Conservation (phyloP, 768 basidiomycete genomes). For the Boletus vermiculosoides region DNA sequence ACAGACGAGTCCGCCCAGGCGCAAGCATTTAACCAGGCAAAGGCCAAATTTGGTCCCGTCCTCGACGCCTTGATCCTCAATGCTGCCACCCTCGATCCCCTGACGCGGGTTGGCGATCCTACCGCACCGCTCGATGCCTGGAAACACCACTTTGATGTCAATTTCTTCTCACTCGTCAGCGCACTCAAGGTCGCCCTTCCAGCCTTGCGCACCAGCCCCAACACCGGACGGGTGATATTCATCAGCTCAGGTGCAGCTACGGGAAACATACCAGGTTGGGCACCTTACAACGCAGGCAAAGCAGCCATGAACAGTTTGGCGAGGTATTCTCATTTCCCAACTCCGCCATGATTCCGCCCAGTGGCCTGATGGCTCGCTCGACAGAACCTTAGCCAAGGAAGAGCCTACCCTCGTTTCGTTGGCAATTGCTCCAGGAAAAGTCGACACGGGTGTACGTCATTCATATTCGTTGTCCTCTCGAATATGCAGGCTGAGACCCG, state of each 20-base stretch:
- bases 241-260: slow-evolving; percentile 85
- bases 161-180: slow-evolving; percentile 81
- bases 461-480: neutral
- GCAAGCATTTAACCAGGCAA: slow-evolving; percentile 54
- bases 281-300: slow-evolving; percentile 78
- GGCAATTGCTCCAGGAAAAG: slow-evolving; percentile 84
- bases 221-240: slow-evolving; percentile 70
- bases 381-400: slow-evolving; percentile 80
- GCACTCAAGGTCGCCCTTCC: slow-evolving; percentile 69
- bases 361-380: slow-evolving; percentile 3
- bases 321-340: slow-evolving; percentile 44
- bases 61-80: slow-evolving; percentile 78
- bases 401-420: slow-evolving; percentile 74
- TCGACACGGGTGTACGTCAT: slow-evolving; percentile 70
- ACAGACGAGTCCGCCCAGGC: slow-evolving; percentile 54
- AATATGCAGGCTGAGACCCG: neutral
- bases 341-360: neutral
- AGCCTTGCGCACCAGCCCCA: slow-evolving; percentile 56
- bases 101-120: slow-evolving; percentile 55
- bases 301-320: slow-evolving; percentile 88
- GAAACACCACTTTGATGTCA: slow-evolving; percentile 78
- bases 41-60: slow-evolving; percentile 56
- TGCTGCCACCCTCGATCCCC: slow-evolving; percentile 74
- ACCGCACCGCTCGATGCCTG: slow-evolving; percentile 54
- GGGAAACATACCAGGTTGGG: slow-evolving; percentile 69